Conservation (phyloP, 2,329 filamentous ascomycete genomes). For the Monilinia aucupariae region DNA sequence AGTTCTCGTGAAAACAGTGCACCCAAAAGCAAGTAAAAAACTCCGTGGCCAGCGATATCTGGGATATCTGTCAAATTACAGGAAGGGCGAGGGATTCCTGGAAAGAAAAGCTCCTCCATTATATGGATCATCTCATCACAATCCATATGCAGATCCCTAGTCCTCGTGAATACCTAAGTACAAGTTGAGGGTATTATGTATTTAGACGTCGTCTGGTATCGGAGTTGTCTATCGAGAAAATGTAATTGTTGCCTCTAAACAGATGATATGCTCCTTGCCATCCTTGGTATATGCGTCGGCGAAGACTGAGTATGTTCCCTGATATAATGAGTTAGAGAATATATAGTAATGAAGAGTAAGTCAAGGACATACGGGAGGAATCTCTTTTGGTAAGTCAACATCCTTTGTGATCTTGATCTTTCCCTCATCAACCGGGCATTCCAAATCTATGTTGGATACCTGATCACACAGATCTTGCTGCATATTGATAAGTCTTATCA, state of each 20-base stretch:
- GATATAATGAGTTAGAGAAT: conserved; percentile 17
- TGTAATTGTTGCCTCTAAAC: conserved; percentile 68
- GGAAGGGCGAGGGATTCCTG: conserved; percentile 23
- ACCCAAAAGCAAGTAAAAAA: conserved; percentile 17
- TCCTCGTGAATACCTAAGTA: neutral
- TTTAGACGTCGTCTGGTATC: neutral
- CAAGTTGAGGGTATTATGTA: conserved; percentile 3
- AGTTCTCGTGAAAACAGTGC: neutral
- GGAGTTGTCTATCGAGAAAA: conserved; percentile 41
- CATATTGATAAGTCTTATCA: conserved; percentile 82
- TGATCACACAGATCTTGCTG: conserved; percentile 83
- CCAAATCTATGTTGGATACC: conserved; percentile 77
- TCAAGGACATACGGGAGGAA: conserved; percentile 70
- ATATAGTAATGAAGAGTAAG: no score
- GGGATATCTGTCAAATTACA: conserved; percentile 23
- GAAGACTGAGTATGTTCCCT: conserved; percentile 86
- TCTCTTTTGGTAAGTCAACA: conserved; percentile 77
- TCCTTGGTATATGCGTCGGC: conserved; percentile 79
- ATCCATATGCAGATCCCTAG: neutral
- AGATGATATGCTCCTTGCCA: conserved; percentile 67
- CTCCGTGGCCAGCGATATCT: conserved; percentile 26
- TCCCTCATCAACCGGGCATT: conserved; percentile 83
- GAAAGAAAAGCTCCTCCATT: conserved; percentile 14
- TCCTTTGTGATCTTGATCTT: conserved; percentile 68
- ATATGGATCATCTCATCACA: conserved; percentile 13